Conservation (phyloP, 2,329 filamentous ascomycete species). For the Beauveria brongniartii region DNA sequence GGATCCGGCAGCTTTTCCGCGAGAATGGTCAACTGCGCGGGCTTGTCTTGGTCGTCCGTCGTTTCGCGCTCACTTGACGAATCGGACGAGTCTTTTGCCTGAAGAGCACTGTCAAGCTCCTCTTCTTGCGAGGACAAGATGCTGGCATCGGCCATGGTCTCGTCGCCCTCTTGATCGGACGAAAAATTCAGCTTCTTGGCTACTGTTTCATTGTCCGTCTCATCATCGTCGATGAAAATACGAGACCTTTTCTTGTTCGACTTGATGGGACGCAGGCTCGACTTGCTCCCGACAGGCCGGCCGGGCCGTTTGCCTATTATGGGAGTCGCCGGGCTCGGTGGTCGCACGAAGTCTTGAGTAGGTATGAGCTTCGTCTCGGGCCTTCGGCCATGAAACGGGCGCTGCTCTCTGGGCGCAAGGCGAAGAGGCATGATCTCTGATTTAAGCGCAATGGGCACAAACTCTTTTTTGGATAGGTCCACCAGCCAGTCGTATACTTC, state of each 20-base stretch:
- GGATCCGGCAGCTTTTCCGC: conserved; percentile 42
- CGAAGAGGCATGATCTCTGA: conserved; percentile 22
- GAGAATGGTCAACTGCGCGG: conserved; percentile 37
- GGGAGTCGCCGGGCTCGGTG: conserved; percentile 7
- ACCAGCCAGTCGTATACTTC: conserved; percentile 28
- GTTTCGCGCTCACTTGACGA: conserved; percentile 9
- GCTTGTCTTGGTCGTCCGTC: conserved; percentile 20
- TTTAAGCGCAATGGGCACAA: conserved; percentile 21
- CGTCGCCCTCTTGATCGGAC: conserved; percentile 19
- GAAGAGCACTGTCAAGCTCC: not conserved
- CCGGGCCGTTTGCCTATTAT: conserved; percentile 25
- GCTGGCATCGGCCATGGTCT: conserved; percentile 24
- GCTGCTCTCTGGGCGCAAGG: conserved; percentile 18
- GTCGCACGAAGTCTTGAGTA: conserved; percentile 2
- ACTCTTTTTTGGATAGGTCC: conserved; percentile 19
- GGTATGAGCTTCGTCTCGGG: not conserved
- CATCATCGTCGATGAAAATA: conserved; percentile 30
- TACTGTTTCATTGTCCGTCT: conserved; percentile 25
- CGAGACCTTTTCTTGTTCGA: conserved; percentile 38
- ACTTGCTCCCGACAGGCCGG: conserved; percentile 35
- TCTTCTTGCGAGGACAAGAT: conserved; percentile 14
- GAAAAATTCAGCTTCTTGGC: conserved; percentile 10
- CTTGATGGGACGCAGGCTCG: conserved; percentile 33
- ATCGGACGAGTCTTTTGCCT: not conserved
- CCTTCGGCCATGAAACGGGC: conserved; percentile 6